Evolutionary conservation across 352 stramenopile genomes (phyloP).

Genomic region (Globisporangium sylvaticum): DNA sequence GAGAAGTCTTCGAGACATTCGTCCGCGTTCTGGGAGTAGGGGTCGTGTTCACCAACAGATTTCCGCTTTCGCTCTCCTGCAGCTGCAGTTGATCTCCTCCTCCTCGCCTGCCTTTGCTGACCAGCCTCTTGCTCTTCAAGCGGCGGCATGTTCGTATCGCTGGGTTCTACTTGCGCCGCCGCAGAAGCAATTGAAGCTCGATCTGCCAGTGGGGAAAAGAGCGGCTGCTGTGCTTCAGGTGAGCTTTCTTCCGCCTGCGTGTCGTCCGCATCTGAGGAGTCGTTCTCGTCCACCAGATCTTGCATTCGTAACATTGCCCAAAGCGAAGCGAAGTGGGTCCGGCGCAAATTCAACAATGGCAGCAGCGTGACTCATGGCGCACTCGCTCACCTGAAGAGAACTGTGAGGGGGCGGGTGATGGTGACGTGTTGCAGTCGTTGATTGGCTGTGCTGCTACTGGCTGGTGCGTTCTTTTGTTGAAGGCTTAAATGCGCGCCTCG

Average conservation of each 20-base stretch:
- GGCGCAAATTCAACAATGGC: background rate
- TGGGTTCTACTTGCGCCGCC: background rate
- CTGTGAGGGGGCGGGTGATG: background rate
- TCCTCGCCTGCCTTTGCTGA: background rate
- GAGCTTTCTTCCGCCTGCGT: background rate
- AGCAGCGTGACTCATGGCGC: background rate
- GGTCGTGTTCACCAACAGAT: background rate
- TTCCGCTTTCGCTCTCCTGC: background rate
- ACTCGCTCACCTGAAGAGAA: background rate
- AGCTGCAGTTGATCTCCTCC: background rate
- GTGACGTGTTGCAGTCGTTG: background rate
- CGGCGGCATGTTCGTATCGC: background rate
- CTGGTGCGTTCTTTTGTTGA: background rate
- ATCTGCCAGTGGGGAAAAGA: background rate
- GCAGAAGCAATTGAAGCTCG: background rate
- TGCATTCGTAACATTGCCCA: conserved; percentile 4
- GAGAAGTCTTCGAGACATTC: background rate
- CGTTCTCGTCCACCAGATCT: conserved; percentile 1
- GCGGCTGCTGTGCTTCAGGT: background rate
- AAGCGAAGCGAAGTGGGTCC: background rate
- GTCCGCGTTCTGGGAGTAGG: background rate
- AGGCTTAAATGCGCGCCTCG: background rate
- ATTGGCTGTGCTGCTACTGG: background rate
- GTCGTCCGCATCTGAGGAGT: background rate
- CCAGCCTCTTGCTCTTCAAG: background rate